A percentile compares a stretch with the other conserved stretches of the same genome.
Conservation (phyloP, 306 rosid species). For the Cercis canadensis region DNA sequence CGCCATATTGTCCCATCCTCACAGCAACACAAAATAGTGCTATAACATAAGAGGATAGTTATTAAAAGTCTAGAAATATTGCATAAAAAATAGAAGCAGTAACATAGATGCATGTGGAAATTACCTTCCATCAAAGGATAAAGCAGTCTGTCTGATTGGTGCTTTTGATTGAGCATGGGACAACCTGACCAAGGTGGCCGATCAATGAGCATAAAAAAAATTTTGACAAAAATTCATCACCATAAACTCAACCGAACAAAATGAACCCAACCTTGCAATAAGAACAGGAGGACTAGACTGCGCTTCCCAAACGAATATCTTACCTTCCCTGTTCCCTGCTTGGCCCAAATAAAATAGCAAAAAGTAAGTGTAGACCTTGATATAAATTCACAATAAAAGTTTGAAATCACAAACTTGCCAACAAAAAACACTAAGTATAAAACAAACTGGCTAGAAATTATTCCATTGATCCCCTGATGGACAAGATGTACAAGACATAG, state of each 20-base stretch:
- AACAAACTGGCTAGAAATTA: background rate
- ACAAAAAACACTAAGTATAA: background rate
- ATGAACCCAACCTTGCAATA: slow-evolving; percentile 59
- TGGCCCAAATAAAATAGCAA: background rate
- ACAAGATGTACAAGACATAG: slow-evolving; percentile 17
- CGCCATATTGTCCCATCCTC: slow-evolving; percentile 99
- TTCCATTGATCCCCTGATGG: background rate
- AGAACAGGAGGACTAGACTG: slow-evolving; percentile 93
- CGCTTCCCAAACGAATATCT: slow-evolving; percentile 90
- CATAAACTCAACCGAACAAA: background rate
- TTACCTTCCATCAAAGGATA: slow-evolving; percentile 95
- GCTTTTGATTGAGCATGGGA: slow-evolving; percentile 86
- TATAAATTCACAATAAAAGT: background rate
- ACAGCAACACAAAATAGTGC: slow-evolving; percentile 87
- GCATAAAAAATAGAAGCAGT: slow-evolving; percentile 13
- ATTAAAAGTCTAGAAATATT: background rate
- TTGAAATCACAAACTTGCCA: background rate
- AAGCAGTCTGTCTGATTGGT: slow-evolving; percentile 89
- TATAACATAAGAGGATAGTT: slow-evolving; percentile 44
- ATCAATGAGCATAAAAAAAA: background rate
- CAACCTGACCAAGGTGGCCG: slow-evolving; percentile 55
- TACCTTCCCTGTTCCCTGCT: slow-evolving; percentile 91
- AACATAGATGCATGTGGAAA: slow-evolving; percentile 9
- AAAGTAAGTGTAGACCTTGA: slow-evolving; percentile 10
- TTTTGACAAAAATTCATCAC: slow-evolving; percentile 12